Percentiles rank a stretch among this genome's conserved stretches.
phyloP scores from a whole-genome alignment of 2,329 filamentous ascomycete species.

The Waltergamsia citrina region DNA sequence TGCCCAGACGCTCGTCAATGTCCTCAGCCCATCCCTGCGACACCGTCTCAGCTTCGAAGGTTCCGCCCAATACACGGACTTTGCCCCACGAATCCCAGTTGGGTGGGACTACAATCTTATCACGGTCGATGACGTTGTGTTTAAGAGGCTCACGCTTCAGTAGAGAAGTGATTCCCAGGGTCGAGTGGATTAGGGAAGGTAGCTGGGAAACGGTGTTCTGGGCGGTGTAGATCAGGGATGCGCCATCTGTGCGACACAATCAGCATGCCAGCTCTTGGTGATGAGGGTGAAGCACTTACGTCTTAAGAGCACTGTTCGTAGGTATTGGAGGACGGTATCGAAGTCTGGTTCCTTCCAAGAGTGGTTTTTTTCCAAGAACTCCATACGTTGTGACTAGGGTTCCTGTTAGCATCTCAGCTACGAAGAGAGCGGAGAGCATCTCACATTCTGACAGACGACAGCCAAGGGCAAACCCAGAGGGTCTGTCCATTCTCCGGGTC shows the following conservation, averaged over 20 bases:
- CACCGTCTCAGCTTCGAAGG: constrained; percentile 82
- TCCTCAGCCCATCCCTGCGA: constrained; percentile 82
- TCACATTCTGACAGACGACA: constrained; percentile 91
- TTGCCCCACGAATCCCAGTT: constrained; percentile 99
- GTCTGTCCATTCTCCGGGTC: constrained; percentile 89
- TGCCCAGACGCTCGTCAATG: constrained; percentile 47
- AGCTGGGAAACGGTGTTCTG: constrained; percentile 69
- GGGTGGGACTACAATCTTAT: constrained; percentile 87
- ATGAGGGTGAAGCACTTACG: constrained; percentile 40
- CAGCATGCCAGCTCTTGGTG: background rate
- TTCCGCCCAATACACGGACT: constrained; percentile 83
- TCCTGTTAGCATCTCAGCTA: constrained; percentile 12
- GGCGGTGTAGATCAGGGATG: constrained; percentile 77
- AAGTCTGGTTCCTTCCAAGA: constrained; percentile 96
- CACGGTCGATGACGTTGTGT: constrained; percentile 85
- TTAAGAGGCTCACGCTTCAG: constrained; percentile 71
- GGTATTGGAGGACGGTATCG: constrained; percentile 87
- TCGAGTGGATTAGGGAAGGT: constrained; percentile 73
- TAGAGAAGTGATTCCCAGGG: constrained; percentile 75
- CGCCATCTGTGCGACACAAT: constrained; percentile 50
- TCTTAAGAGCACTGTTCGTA: constrained; percentile 82
- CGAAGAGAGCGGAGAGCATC: constrained; percentile 15
- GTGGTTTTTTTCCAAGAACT: constrained; percentile 78
- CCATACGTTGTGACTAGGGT: constrained; percentile 85
- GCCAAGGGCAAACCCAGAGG: constrained; percentile 78